A percentile compares a stretch with the other conserved stretches of the same genome.
phyloP scores from a whole-genome alignment of 176 grass and related monocot species.

The Stipa capillata region DNA sequence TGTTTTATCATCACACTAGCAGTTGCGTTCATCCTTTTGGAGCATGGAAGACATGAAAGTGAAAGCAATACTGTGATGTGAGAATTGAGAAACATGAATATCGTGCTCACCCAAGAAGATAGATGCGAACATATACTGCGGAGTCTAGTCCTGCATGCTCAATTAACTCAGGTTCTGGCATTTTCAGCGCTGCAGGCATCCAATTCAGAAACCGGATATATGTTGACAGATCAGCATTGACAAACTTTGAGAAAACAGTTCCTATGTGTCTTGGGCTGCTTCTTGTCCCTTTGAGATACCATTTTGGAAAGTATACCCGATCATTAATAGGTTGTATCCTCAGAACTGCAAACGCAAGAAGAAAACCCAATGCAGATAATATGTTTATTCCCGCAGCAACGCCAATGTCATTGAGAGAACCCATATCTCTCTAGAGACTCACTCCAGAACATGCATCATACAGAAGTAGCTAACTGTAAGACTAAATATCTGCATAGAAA shows the following conservation, averaged over 20 bases:
- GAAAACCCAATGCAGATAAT: constrained; percentile 65
- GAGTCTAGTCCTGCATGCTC: constrained; percentile 84
- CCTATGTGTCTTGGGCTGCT: constrained; percentile 56
- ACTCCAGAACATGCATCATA: constrained; percentile 9
- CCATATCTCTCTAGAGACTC: constrained; percentile 44
- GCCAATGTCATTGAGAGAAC: constrained; percentile 59
- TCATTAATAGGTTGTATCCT: constrained; percentile 87
- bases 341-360: constrained; percentile 73
- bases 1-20: not conserved
- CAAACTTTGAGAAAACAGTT: constrained; percentile 57
- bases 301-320: constrained; percentile 91
- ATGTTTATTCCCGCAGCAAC: constrained; percentile 75
- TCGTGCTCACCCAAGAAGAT: constrained; percentile 74
- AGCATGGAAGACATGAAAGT: not conserved
- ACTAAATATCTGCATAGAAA: constrained; percentile 11
- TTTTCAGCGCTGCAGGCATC: constrained; percentile 91
- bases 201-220: constrained; percentile 89
- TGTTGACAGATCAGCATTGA: constrained; percentile 69
- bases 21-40: not conserved
- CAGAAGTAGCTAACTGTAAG: not conserved
- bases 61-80: not conserved
- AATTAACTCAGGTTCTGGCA: constrained; percentile 87
- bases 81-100: constrained; percentile 8
- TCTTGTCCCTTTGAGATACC: constrained; percentile 88
- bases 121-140: constrained; percentile 79